These are phyloP conservation scores for Misopates orontium DNA, from an alignment of 257 asterid genomes.

Conservation along the genomic window DNA sequence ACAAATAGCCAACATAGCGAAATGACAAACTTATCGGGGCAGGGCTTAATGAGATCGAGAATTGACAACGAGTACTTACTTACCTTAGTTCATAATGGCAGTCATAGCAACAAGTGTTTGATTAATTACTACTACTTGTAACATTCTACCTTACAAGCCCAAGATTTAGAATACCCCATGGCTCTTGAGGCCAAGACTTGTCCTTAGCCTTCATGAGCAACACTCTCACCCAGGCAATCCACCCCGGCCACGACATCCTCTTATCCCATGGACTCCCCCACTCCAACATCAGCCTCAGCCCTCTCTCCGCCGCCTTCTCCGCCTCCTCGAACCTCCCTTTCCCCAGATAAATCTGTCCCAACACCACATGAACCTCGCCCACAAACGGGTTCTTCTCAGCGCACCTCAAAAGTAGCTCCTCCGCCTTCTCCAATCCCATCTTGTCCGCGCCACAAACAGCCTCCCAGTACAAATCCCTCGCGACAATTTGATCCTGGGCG, in stretches of 20 bases:
- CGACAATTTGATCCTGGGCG: conserved; percentile 48
- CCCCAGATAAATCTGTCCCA: conserved; percentile 69
- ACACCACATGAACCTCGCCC: conserved; percentile 67
- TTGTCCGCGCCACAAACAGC: conserved; percentile 60
- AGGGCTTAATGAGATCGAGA: too few relatives aligned
- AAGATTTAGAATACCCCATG: conserved; percentile 68
- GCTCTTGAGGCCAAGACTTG: conserved; percentile 60
- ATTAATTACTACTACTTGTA: too few relatives aligned
- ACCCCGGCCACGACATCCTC: conserved; percentile 90
- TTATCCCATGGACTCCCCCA: conserved; percentile 98
- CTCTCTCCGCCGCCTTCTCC: conserved; percentile 57
- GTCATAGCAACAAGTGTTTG: too few relatives aligned
- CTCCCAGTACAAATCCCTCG: conserved; percentile 80
- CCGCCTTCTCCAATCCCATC: conserved; percentile 54
- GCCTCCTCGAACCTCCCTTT: conserved; percentile 62
- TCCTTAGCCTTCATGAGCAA: conserved; percentile 61
- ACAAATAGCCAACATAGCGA: too few relatives aligned
- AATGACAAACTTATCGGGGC: too few relatives aligned
- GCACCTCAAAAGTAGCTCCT: conserved; percentile 50
- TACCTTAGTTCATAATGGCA: too few relatives aligned
- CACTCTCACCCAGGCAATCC: conserved; percentile 89
- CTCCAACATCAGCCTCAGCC: conserved; percentile 66
- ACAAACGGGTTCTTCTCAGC: conserved; percentile 73
- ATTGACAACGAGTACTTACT: too few relatives aligned
- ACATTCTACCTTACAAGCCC: conserved; percentile 55